A percentile compares a stretch with the other conserved stretches of the same genome.
phyloP scores from a whole-genome alignment of 1,284 basidiomycete species.

The Trichosporon ovoides region DNA sequence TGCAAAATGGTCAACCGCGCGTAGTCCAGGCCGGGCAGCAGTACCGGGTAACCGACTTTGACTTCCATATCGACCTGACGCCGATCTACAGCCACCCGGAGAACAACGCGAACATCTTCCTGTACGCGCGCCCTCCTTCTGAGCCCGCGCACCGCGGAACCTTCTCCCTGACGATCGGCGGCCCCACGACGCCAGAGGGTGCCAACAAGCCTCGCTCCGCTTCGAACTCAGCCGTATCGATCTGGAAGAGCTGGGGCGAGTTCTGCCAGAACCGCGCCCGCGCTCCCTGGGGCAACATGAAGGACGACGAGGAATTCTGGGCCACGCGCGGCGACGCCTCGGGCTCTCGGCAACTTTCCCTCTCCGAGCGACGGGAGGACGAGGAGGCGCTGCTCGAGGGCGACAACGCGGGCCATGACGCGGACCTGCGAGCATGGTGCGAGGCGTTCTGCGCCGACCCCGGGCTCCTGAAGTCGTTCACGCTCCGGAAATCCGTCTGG shows the following conservation, averaged over 20 bases:
- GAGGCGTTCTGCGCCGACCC: conserved; percentile 61
- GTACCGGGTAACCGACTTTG: conserved; percentile 35
- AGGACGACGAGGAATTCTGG: conserved; percentile 15
- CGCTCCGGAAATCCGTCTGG: conserved; percentile 60
- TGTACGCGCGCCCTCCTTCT: conserved; percentile 18
- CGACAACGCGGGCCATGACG: not conserved
- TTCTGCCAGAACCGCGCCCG: conserved; percentile 8
- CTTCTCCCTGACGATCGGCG: not conserved
- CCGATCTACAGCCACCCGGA: conserved; percentile 27
- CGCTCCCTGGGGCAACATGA: conserved; percentile 13
- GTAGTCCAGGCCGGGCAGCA: conserved; percentile 25
- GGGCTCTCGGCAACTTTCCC: not conserved
- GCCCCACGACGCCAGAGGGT: not conserved
- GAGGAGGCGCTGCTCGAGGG: conserved; percentile 17
- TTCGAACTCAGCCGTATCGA: not conserved
- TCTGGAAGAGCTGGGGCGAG: conserved; percentile 10
- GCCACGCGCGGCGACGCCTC: not conserved
- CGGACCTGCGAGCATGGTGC: conserved; percentile 59
- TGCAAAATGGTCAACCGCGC: conserved; percentile 21
- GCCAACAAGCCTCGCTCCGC: not conserved
- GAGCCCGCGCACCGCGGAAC: conserved; percentile 21
- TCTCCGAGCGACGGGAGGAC: conserved; percentile 5
- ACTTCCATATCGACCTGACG: conserved; percentile 40
- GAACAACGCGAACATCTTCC: conserved; percentile 31
- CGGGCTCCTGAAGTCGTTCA: conserved; percentile 62